Base-by-base conservation (phyloP, 768 basidiomycete species). In the Tricholomella constricta region DNA sequence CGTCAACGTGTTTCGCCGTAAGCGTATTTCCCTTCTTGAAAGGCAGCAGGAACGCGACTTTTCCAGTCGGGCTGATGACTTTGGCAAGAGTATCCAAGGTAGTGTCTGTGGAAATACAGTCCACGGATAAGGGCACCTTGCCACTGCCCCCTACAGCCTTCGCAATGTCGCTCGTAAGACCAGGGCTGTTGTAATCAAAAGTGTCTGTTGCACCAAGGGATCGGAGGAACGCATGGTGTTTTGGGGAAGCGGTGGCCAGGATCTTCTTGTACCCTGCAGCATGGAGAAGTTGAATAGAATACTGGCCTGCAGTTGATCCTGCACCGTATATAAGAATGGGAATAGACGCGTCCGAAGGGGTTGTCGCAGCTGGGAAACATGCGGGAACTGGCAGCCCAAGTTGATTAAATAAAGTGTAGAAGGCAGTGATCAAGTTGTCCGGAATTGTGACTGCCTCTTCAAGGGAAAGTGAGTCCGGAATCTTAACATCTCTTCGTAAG, bases 251-350 rank as follows among this genome's bases (percentile, higher is more conserved):
- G 9, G 72, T 73, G 14, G 70, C 67, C 52, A 75, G 56, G 55
- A 77, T 60, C 36, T 68, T 69, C 15, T 61, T 74, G 61, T 74
- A 78, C 1, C 75, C 74, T 7, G 73, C 71, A 12, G 65, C 52
- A 23, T 61, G 62, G 20, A 77, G 68, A 23, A 78, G 63, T 52
- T 72, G 73, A 25, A 70, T 50, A 8, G 27, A 54, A 49, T 76
- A 75, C 41, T 71, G 70, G 6, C 70, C 77, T 3, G 70, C 45
- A 19, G 71, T 73, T 1, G 74, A 60, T 17, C 76, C 73, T 7
- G 69, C 74, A 17, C 78, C 78, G 44, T 77, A 78, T 14, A 78
- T 56, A 15, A 78, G 67, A 48, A 78, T 72, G 2, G 77, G 69
- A 1, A 45, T 52, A 15, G 60, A 53, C 8, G 65, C 65, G 22